Evolutionary conservation across 148 eudicot genomes (phyloP).

Genomic region (Diospyros kaki): DNA sequence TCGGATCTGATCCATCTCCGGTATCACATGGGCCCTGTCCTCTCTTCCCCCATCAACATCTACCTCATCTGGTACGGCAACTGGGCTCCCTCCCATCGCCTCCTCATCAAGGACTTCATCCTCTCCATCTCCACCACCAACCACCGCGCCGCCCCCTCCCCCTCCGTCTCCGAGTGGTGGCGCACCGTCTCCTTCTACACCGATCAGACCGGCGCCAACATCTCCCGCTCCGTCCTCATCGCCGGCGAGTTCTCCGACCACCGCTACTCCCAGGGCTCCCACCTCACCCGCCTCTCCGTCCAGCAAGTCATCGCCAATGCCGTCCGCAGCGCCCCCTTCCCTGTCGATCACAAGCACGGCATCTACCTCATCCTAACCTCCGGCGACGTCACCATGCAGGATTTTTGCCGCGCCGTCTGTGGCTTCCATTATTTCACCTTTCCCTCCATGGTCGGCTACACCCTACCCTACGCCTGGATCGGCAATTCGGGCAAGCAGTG

Average conservation of each 20-base stretch:
- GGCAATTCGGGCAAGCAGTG: constrained; percentile 86
- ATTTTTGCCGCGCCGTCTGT: constrained; percentile 89
- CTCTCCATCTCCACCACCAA: constrained; percentile 62
- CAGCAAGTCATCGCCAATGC: constrained; percentile 73
- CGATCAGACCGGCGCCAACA: constrained; percentile 85
- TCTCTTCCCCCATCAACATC: constrained; percentile 76
- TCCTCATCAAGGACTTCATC: constrained; percentile 71
- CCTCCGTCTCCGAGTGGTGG: constrained; percentile 97
- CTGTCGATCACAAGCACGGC: constrained; percentile 75
- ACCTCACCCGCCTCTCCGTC: constrained; percentile 63
- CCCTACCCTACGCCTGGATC: constrained; percentile 92
- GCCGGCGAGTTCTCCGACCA: constrained; percentile 73
- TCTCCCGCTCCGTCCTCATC: constrained; percentile 51
- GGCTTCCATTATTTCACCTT: constrained; percentile 99
- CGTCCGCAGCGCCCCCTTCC: constrained; percentile 54
- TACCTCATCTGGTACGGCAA: constrained; percentile 89
- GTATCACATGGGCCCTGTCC: constrained; percentile 99
- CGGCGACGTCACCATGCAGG: constrained; percentile 72
- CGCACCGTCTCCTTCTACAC: constrained; percentile 75
- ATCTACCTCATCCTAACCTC: constrained; percentile 70
- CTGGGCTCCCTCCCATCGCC: constrained; percentile 52
- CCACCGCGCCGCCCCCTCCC: constrained; percentile 30
- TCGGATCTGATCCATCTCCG: constrained; percentile 64
- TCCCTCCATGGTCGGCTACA: constrained; percentile 82
- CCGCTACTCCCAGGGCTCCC: constrained; percentile 56